A percentile compares a stretch with the other conserved stretches of the same genome.
Evolutionary conservation across 2,329 filamentous ascomycete genomes (phyloP).

Genomic region (Ophiostoma novo-ulmi): DNA sequence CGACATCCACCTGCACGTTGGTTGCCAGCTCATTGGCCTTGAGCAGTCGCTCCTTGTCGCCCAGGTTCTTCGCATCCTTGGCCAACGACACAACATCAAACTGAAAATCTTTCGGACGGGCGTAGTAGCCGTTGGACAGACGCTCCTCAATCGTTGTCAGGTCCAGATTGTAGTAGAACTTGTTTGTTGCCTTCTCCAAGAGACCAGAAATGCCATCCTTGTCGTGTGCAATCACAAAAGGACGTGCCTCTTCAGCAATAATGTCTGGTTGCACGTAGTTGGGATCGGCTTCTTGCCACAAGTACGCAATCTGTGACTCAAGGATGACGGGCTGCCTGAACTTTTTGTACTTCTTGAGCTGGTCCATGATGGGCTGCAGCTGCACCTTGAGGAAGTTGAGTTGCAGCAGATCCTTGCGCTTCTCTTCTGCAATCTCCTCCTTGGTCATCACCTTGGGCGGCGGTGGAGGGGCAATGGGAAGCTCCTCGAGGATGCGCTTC

Average conservation of each 20-base stretch:
- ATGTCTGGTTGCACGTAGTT: constrained; percentile 58
- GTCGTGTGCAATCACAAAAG: constrained; percentile 75
- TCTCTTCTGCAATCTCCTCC: constrained; percentile 73
- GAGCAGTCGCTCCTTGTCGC: constrained; percentile 75
- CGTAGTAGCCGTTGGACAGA: constrained; percentile 95
- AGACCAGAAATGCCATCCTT: constrained; percentile 72
- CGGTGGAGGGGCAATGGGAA: constrained; percentile 69
- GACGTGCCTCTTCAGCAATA: constrained; percentile 55
- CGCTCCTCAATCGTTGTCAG: constrained; percentile 90
- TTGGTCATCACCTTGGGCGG: constrained; percentile 65
- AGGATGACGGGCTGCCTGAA: constrained; percentile 79
- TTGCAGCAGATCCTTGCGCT: constrained; percentile 74
- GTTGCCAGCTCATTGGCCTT: constrained; percentile 87
- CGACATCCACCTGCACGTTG: constrained; percentile 92
- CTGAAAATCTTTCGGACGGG: constrained; percentile 81
- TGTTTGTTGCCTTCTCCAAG: constrained; percentile 66
- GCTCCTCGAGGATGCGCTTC: constrained; percentile 71
- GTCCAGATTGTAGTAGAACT: constrained; percentile 93
- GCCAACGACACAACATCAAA: constrained; percentile 79
- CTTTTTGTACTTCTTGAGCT: constrained; percentile 89
- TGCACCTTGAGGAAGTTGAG: constrained; percentile 83
- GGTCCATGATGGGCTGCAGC: constrained; percentile 94
- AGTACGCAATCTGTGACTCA: constrained; percentile 67
- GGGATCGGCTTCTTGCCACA: constrained; percentile 79
- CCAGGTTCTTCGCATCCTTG: constrained; percentile 75